phyloP scores from a whole-genome alignment of 2,329 filamentous ascomycete genomes.

The Teratosphaeria destructans region DNA sequence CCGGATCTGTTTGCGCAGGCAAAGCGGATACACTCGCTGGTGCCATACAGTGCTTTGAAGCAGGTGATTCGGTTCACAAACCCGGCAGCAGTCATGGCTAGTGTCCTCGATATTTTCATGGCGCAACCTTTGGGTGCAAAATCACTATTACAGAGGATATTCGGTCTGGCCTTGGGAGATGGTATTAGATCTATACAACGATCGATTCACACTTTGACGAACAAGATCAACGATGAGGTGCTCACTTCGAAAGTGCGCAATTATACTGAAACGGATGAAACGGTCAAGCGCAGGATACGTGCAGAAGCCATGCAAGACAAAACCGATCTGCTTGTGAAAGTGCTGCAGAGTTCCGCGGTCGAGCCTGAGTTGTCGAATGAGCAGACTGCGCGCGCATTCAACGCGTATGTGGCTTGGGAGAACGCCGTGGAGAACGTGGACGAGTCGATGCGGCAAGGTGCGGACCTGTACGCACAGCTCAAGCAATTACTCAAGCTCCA shows the following conservation, averaged over 20 bases:
- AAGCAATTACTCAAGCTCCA: conserved; percentile 92
- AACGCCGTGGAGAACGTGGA: conserved; percentile 86
- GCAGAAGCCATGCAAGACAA: conserved; percentile 62
- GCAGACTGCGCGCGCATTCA: conserved; percentile 78
- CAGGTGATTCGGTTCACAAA: conserved; percentile 96
- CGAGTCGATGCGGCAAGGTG: conserved; percentile 76
- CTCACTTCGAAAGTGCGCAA: conserved; percentile 71
- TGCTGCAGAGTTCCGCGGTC: conserved; percentile 70
- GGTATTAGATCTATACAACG: conserved; percentile 79
- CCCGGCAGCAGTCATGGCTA: conserved; percentile 93
- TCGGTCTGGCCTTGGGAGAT: conserved; percentile 81
- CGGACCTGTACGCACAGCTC: conserved; percentile 83
- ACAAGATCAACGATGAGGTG: conserved; percentile 70
- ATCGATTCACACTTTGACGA: conserved; percentile 66
- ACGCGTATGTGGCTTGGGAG: conserved; percentile 94
- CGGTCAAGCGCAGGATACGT: conserved; percentile 63
- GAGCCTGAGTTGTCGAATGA: conserved; percentile 58
- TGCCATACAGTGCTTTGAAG: conserved; percentile 88
- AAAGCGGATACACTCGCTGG: conserved; percentile 85
- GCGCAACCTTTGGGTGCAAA: conserved; percentile 87
- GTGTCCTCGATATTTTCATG: conserved; percentile 85
- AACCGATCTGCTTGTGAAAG: conserved; percentile 75
- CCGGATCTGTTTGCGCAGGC: conserved; percentile 91
- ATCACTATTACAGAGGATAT: conserved; percentile 87
- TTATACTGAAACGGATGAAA: conserved; percentile 67